Conservation (phyloP, 2,329 filamentous ascomycete species). For the Xylariaceae sp. region DNA sequence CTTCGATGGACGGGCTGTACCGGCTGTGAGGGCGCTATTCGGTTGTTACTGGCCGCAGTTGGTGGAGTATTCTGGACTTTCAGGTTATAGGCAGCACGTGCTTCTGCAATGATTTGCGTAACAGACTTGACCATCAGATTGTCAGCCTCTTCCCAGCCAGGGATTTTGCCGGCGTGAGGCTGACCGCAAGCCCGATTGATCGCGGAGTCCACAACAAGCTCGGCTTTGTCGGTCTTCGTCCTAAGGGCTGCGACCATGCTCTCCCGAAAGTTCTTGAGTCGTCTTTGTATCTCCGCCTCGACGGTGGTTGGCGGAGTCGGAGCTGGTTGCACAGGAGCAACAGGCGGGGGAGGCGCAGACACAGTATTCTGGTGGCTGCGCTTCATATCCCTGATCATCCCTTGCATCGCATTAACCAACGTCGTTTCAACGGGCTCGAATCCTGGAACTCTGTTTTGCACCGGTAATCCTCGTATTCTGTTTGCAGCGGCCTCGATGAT, state of each 20-base stretch:
- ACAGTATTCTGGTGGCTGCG: constrained; percentile 22
- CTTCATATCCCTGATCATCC: constrained; percentile 31
- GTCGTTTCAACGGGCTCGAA: constrained; percentile 29
- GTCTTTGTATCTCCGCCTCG: constrained; percentile 30
- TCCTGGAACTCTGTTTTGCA: constrained; percentile 24
- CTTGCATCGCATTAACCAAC: constrained; percentile 27
- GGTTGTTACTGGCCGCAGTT: constrained; percentile 11
- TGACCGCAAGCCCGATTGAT: constrained; percentile 32
- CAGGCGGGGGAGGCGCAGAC: constrained; percentile 25
- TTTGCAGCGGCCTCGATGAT: constrained; percentile 31
- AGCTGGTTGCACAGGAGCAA: constrained; percentile 20
- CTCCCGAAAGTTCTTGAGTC: constrained; percentile 29
- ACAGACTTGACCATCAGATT: constrained; percentile 31
- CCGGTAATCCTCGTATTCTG: constrained; percentile 28
- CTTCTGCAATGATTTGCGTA: constrained; percentile 30
- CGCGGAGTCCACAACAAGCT: constrained; percentile 31
- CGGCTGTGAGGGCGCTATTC: constrained; percentile 18
- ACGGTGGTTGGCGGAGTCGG: constrained; percentile 23
- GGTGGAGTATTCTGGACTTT: constrained; percentile 18
- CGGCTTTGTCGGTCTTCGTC: constrained; percentile 30
- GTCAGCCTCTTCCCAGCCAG: constrained; percentile 32
- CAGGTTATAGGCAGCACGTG: constrained; percentile 25
- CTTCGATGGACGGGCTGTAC: constrained; percentile 17
- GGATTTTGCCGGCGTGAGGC: constrained; percentile 25
- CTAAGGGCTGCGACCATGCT: constrained; percentile 31